Evolutionary conservation across 2,329 filamentous ascomycete species (phyloP), one percentile per base, ranked within the genome.

Genomic region (Fonsecaea monophora): DNA sequence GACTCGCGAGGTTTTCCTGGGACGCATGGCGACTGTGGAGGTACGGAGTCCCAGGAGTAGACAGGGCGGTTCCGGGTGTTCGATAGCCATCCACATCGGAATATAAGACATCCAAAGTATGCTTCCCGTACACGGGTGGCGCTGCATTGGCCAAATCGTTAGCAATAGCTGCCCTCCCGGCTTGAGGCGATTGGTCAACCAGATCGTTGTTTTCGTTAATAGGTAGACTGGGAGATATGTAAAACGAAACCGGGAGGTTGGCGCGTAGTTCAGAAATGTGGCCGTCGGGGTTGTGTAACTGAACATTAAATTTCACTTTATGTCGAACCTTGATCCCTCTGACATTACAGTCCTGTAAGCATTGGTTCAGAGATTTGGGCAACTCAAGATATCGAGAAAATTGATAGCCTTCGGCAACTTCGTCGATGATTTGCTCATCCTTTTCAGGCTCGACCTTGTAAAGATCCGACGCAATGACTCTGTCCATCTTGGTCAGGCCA

Each of bases 201-300:
- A 98, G 85, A 73, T 91, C 90, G 73, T 96, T 95, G 67, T 94
- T 87, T 60, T 96, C 92, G 74, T 95, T 92, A 42, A 97, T 87
- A 0, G 92, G 90, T 74, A 97, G 88, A 75, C 95, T 95, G 0
- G 95, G 94, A 4, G 95, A 99, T 72, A 98, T 97, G 80, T 97
- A 97, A 45, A 99, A 89, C 62, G 92, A 92, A 15, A 98, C 87
- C 1, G 95, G 94, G 37, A 98, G 87, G 50, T 93, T 95, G 55
- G 94, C 94, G 60, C 94, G 90, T 12, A 70, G 32, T 59, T 98
- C 94, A 64, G 94, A 97, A 63, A 94, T 86, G 76, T 98, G 95
- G 0, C 94, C 94, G 76, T 99, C 95, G 0, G 95, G 94, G 74
- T 99, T 98, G 78, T 93, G 90, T 45, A 99, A 86, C 55, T 94